Evolutionary conservation across 768 basidiomycete species (phyloP).

Genomic region (Sutorius australiensis): DNA sequence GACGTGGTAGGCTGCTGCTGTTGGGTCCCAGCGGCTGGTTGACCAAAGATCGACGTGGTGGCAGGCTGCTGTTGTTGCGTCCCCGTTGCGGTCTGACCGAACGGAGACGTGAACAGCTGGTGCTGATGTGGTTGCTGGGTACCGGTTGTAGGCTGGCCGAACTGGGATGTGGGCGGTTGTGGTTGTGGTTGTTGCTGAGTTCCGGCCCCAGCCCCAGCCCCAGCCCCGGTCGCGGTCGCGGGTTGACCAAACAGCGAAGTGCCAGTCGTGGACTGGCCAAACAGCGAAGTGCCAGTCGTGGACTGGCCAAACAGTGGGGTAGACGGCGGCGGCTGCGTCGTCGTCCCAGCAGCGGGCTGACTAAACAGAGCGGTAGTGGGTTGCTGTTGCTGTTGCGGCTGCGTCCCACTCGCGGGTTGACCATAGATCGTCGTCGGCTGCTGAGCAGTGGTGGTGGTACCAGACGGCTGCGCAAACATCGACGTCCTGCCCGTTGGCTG

Average conservation of each 20-base stretch:
- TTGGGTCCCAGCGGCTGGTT: background rate
- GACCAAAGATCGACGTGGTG: too few species aligned
- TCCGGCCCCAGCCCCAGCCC: background rate
- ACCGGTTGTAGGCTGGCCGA: constrained; percentile 18
- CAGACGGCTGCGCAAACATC: constrained; percentile 13
- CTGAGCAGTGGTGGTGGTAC: background rate
- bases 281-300: constrained; percentile 13
- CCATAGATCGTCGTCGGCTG: constrained; percentile 13
- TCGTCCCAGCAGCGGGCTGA: constrained; percentile 10
- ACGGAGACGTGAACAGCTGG: constrained; percentile 24
- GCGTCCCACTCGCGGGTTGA: constrained; percentile 8
- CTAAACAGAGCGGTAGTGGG: constrained; percentile 8
- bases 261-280: constrained; percentile 12
- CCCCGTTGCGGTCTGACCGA: constrained; percentile 32
- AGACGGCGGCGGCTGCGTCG: constrained; percentile 21
- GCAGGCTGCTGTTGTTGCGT: constrained; percentile 17
- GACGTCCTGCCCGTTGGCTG: constrained; percentile 1
- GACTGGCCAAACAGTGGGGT: constrained; percentile 21
- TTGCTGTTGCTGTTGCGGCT: constrained; percentile 17
- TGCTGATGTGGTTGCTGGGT: constrained; percentile 28
- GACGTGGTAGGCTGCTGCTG: constrained; percentile 21
- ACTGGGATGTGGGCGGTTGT: constrained; percentile 26
- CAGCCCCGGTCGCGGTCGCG: constrained; percentile 1
- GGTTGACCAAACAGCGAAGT: constrained; percentile 34
- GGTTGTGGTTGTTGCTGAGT: constrained; percentile 36